Percentiles rank a stretch among this genome's conserved stretches.
Evolutionary conservation across 352 stramenopile genomes (phyloP).

Genomic region (Hyaloperonospora brassicae): DNA sequence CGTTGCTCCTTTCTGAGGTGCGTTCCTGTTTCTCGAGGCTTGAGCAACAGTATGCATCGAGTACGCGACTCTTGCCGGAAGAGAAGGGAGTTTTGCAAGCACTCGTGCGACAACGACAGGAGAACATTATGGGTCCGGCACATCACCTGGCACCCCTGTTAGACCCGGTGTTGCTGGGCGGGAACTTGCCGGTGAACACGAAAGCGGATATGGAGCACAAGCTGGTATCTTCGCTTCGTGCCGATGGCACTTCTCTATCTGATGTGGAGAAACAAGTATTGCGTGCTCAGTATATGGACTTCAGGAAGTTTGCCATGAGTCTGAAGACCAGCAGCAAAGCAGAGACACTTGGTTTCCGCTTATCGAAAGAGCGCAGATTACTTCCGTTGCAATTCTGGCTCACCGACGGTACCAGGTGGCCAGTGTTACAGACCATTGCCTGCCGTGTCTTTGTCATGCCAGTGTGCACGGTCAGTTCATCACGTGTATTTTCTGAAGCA

Average conservation of each 20-base stretch:
- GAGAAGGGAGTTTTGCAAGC: conserved; percentile 23
- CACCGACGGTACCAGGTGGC: conserved; percentile 40
- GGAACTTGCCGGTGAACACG: conserved; percentile 26
- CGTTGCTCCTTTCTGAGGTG: conserved; percentile 32
- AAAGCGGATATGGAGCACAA: conserved; percentile 30
- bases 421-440: conserved; percentile 36
- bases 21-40: conserved; percentile 23
- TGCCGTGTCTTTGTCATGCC: conserved; percentile 34
- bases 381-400: conserved; percentile 48
- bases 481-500: conserved; percentile 3
- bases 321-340: conserved; percentile 25
- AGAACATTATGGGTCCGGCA: conserved; percentile 12
- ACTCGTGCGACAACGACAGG: conserved; percentile 21
- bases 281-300: conserved; percentile 41
- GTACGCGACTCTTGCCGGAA: conserved; percentile 11
- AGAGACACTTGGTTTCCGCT: conserved; percentile 31
- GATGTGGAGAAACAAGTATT: conserved; percentile 33
- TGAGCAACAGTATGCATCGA: conserved; percentile 19
- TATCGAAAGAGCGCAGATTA: conserved; percentile 44
- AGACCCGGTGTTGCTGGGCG: conserved; percentile 35
- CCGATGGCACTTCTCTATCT: conserved; percentile 13
- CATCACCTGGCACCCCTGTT: conserved; percentile 33
- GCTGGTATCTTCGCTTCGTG: conserved; percentile 22
- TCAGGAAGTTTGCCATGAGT: conserved; percentile 29
- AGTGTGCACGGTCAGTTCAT: conserved; percentile 14